Percentiles rank a stretch among this genome's conserved stretches.
Evolutionary conservation across 768 basidiomycete species (phyloP).

Genomic region (Podaxis sp.): DNA sequence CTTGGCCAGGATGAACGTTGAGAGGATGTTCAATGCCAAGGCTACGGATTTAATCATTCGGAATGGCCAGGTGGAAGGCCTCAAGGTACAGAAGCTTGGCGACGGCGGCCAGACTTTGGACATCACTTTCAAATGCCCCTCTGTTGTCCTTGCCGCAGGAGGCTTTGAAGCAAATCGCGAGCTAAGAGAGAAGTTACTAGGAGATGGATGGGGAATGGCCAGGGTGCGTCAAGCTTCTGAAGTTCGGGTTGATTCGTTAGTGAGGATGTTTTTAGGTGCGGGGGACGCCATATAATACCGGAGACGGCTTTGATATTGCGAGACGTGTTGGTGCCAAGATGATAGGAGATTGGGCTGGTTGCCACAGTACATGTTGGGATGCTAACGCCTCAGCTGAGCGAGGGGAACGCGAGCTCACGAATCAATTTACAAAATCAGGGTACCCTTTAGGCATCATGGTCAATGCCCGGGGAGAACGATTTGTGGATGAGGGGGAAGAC

Average conservation of each 20-base stretch:
- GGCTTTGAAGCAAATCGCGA: slow-evolving; percentile 62
- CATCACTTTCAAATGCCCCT: slow-evolving; percentile 36
- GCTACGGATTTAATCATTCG: slow-evolving; percentile 40
- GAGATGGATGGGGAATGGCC: slow-evolving; percentile 57
- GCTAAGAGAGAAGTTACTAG: slow-evolving; percentile 54
- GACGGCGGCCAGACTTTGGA: slow-evolving; percentile 38
- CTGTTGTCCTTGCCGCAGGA: slow-evolving; percentile 64
- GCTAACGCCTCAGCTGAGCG: slow-evolving; percentile 50
- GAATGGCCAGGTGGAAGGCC: slow-evolving; percentile 31
- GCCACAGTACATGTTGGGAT: slow-evolving; percentile 75
- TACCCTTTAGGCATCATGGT: slow-evolving; percentile 74
- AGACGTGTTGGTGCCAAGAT: slow-evolving; percentile 49
- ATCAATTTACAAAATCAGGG: slow-evolving; percentile 74
- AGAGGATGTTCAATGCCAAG: slow-evolving; percentile 57
- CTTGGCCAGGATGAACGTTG: slow-evolving; percentile 48
- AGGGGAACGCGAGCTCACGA: slow-evolving; percentile 60
- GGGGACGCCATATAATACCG: slow-evolving; percentile 70
- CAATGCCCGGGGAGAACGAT: slow-evolving; percentile 54
- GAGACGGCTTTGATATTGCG: slow-evolving; percentile 62
- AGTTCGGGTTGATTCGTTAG: not conserved
- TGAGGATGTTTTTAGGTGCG: slow-evolving; percentile 44
- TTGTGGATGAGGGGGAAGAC: slow-evolving; percentile 74
- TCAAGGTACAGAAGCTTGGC: slow-evolving; percentile 43
- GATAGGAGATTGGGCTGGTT: slow-evolving; percentile 69
- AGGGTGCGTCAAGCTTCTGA: slow-evolving; percentile 35